Conservation (phyloP, 2,329 filamentous ascomycete species). For the Verticillium zaregamsianum region DNA sequence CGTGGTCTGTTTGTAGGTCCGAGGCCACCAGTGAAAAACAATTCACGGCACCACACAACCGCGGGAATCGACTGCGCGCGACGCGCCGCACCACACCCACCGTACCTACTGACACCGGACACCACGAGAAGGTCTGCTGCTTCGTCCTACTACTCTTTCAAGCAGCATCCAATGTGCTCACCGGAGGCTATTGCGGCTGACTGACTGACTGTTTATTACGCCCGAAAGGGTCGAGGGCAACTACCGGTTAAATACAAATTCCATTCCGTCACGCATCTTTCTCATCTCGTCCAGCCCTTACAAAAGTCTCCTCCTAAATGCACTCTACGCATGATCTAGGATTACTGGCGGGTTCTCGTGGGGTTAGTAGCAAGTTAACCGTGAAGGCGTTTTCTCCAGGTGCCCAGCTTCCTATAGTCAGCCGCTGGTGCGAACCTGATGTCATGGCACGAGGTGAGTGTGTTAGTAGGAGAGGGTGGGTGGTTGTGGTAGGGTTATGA, state of each 20-base stretch:
- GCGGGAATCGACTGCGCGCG: neutral
- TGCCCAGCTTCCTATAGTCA: constrained; percentile 2
- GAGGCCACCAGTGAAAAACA: neutral
- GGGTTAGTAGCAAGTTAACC: neutral
- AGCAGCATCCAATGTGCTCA: neutral
- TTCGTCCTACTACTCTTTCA: neutral
- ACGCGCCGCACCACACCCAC: neutral
- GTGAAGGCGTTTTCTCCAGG: constrained; percentile 2
- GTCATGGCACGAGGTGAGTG: neutral
- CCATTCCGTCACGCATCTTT: neutral
- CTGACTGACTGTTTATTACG: neutral
- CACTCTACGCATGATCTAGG: neutral
- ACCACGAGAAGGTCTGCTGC: neutral
- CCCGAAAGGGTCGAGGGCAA: neutral
- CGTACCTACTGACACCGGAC: neutral
- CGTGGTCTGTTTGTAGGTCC: constrained; percentile 1
- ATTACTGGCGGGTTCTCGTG: neutral
- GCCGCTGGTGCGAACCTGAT: constrained; percentile 1
- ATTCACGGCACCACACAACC: neutral
- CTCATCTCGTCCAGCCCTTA: neutral
- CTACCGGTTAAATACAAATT: neutral
- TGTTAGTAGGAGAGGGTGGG: neutral
- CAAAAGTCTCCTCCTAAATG: neutral
- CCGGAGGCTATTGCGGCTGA: neutral
- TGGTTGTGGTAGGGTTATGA: neutral